Conservation (phyloP, 352 stramenopile genomes). For the Globisporangium alternatum region DNA sequence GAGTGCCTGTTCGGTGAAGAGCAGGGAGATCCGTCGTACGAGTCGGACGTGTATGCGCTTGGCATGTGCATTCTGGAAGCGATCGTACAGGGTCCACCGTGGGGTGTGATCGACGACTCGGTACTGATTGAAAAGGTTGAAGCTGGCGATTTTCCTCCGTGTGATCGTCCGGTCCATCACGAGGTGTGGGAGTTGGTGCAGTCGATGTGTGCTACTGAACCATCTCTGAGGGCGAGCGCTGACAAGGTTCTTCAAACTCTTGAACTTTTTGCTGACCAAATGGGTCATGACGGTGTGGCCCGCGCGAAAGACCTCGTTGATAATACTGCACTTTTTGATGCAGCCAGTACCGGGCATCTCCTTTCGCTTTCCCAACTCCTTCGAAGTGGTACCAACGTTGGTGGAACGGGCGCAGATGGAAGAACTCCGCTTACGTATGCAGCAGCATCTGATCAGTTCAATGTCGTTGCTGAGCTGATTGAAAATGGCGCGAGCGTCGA, state of each 20-base stretch:
- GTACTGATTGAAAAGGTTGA: not conserved
- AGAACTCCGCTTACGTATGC: too few species aligned
- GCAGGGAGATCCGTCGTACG: not conserved
- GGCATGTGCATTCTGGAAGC: slow-evolving; percentile 21
- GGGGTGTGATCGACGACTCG: slow-evolving; percentile 1
- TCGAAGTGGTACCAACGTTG: too few species aligned
- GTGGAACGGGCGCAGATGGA: too few species aligned
- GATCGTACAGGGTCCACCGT: slow-evolving; percentile 5
- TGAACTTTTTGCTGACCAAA: too few species aligned
- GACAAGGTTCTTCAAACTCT: too few species aligned
- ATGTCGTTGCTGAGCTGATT: too few species aligned
- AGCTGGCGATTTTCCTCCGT: not conserved
- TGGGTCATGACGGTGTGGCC: too few species aligned
- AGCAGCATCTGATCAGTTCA: too few species aligned
- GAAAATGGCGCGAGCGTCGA: not conserved
- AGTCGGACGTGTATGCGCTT: slow-evolving; percentile 18
- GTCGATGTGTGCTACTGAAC: not conserved
- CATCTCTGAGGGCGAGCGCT: not conserved
- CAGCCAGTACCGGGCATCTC: too few species aligned
- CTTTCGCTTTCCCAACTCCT: too few species aligned
- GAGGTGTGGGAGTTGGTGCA: not conserved
- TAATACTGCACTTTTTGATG: too few species aligned
- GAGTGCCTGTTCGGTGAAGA: not conserved
- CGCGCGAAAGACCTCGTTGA: too few species aligned
- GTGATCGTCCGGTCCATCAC: not conserved